phyloP scores from a whole-genome alignment of 345 rosid species.

The Euphorbia lathyris region DNA sequence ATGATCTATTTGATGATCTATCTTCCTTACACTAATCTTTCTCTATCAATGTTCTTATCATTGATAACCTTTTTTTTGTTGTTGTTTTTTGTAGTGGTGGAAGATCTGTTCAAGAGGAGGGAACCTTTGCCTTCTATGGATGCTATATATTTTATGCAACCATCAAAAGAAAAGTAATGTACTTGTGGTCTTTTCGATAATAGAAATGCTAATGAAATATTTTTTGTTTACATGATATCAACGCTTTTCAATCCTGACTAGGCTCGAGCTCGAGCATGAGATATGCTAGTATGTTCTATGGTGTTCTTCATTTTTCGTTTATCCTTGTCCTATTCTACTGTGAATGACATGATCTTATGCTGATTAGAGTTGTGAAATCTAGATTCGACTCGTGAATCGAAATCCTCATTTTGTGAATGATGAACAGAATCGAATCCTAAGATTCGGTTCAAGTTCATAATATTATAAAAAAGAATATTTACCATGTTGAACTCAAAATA shows the following conservation, averaged over 20 bases:
- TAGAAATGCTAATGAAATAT: background rate
- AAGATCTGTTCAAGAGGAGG: constrained; percentile 90
- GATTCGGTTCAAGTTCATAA: too few relatives aligned
- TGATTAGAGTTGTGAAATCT: too few relatives aligned
- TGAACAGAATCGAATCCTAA: too few relatives aligned
- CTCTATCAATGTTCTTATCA: background rate
- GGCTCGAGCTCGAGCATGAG: background rate
- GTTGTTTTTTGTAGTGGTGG: constrained; percentile 68
- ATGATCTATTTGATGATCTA: too few relatives aligned
- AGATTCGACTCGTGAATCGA: too few relatives aligned
- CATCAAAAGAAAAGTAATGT: constrained; percentile 82
- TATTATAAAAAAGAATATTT: too few relatives aligned
- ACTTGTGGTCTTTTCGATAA: background rate
- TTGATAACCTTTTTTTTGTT: constrained; percentile 1
- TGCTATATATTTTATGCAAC: constrained; percentile 84
- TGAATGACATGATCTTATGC: background rate
- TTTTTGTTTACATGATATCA: background rate
- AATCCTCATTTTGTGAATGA: too few relatives aligned
- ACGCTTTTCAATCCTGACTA: too few relatives aligned
- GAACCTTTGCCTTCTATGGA: constrained; percentile 89
- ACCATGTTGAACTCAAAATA: too few relatives aligned
- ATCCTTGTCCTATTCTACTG: background rate
- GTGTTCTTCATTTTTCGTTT: background rate
- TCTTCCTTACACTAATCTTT: background rate
- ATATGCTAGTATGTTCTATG: background rate